Conservation (phyloP, 768 basidiomycete species). For the Boletales sp. region DNA sequence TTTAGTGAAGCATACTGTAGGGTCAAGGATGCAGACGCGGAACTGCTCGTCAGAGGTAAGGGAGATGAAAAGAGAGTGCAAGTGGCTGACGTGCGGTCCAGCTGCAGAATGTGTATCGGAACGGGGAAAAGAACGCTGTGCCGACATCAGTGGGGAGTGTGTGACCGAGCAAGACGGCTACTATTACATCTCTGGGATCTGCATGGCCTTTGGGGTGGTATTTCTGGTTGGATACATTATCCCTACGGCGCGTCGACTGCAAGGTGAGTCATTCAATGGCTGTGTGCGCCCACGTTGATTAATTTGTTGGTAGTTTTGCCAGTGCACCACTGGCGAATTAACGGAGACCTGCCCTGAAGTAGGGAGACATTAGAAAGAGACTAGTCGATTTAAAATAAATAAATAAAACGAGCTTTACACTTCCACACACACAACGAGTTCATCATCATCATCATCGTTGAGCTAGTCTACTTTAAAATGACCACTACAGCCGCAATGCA, state of each 20-base stretch:
- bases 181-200: slow-evolving; percentile 78
- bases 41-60: slow-evolving; percentile 55
- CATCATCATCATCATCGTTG: slow-evolving; percentile 5
- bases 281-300: neutral
- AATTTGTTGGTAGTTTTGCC: slow-evolving; percentile 52
- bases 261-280: slow-evolving; percentile 53
- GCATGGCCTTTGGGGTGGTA: slow-evolving; percentile 70
- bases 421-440: too few species aligned
- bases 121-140: slow-evolving; percentile 77
- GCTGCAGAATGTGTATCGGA: slow-evolving; percentile 91
- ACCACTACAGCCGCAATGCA: slow-evolving; percentile 66
- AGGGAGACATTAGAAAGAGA: neutral
- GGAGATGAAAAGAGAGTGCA: neutral
- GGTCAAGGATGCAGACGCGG: slow-evolving; percentile 53
- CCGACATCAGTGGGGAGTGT: slow-evolving; percentile 73
- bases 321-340: slow-evolving; percentile 68
- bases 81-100: slow-evolving; percentile 29
- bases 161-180: slow-evolving; percentile 88
- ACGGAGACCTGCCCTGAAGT: slow-evolving; percentile 36
- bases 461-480: slow-evolving; percentile 34
- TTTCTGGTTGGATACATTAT: slow-evolving; percentile 74
- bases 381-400: too few species aligned
- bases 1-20: slow-evolving; percentile 85
- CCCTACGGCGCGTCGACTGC: slow-evolving; percentile 80
- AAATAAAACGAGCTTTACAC: too few species aligned